Evolutionary conservation across 495 filamentous ascomycete species (phyloP).

Genomic region (Lepraria neglecta): DNA sequence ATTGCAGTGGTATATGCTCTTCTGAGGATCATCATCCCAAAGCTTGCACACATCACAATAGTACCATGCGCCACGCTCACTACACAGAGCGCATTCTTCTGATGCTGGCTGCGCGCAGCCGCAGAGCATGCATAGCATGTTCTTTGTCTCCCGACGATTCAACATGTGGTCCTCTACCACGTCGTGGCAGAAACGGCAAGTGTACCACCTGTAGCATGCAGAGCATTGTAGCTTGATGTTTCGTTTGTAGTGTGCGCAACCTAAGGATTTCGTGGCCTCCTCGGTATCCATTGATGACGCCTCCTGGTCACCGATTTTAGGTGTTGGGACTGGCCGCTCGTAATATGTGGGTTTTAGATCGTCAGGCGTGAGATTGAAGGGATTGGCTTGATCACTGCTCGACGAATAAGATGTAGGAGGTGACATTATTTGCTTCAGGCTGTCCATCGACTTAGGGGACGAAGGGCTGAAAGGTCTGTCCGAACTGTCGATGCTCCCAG

Average conservation of each 20-base stretch:
- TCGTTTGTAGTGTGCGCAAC: slow-evolving; percentile 88
- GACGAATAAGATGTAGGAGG: slow-evolving; percentile 34
- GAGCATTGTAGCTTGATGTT: slow-evolving; percentile 95
- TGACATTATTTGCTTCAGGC: slow-evolving; percentile 31
- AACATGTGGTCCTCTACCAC: slow-evolving; percentile 75
- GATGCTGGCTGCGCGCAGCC: slow-evolving; percentile 75
- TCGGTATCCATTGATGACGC: slow-evolving; percentile 31
- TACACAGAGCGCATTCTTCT: slow-evolving; percentile 70
- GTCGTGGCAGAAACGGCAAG: slow-evolving; percentile 94
- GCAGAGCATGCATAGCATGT: slow-evolving; percentile 99
- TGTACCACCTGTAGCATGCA: slow-evolving; percentile 85
- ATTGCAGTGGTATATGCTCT: slow-evolving; percentile 92
- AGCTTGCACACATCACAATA: slow-evolving; percentile 93
- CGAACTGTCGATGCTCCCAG: slow-evolving; percentile 33
- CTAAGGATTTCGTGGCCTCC: slow-evolving; percentile 45
- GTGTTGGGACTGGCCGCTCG: slow-evolving; percentile 40
- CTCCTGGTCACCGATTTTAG: slow-evolving; percentile 41
- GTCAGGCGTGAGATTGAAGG: slow-evolving; percentile 61
- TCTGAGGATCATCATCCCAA: slow-evolving; percentile 89
- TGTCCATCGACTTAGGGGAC: slow-evolving; percentile 29
- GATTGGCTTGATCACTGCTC: slow-evolving; percentile 39
- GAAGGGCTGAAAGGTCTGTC: slow-evolving; percentile 36
- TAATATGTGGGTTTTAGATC: slow-evolving; percentile 70
- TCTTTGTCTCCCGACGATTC: slow-evolving; percentile 72
- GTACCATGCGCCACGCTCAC: slow-evolving; percentile 74